Base-by-base conservation (phyloP, 352 stramenopile genomes). In the Phytophthora sp. region DNA sequence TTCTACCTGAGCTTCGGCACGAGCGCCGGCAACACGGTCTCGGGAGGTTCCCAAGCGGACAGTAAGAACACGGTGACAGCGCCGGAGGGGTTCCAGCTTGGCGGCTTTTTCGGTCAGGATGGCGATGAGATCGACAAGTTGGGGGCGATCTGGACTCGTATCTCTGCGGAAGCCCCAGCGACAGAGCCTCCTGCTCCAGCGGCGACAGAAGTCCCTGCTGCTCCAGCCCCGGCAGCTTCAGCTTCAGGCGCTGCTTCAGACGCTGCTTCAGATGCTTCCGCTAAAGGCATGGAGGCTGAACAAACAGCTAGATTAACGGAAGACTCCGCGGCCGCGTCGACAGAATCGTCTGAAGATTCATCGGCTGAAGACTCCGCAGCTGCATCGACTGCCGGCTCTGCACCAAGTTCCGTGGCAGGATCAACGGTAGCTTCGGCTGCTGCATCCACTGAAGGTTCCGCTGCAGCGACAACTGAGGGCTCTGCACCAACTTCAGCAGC, bases 1-100 rank as follows among this genome's bases (percentile, higher is more conserved):
- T 49, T 49, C 32, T 54, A 62, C 26, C 32, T 59, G 2, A 51
- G 38, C 30, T 59, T 59, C 13, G 38, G 38, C 13, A 59, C 51
- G 2, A 59, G 51, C 8, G 37, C 51, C 17, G 51, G 51, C 1
- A 59, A 59, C 23, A 35, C 51, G 5, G 20, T 59, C 10, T 59
- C 51, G 9, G 51, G 27, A 5, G 51, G 51, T 3, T 59, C 51
- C 2, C 42, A 21, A 28, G 51, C 51, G 5, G 38, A 51, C 0
- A 28, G 43, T 15, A 59, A 59, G 30, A 59, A 51, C 8, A 34
- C 51, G 9, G 51, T 59, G 28, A 59, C 51, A 5, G 51, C 51
- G 27, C 51, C 51, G 4, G 18, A 59, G 32, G 51, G 51, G 34
- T 51, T 51, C 10, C 51, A 59, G 18, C 51, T 59, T 15, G 51